Evolutionary conservation across 192 early-diverging fungal species (phyloP).

Genomic region (Backusella liffmaniae): DNA sequence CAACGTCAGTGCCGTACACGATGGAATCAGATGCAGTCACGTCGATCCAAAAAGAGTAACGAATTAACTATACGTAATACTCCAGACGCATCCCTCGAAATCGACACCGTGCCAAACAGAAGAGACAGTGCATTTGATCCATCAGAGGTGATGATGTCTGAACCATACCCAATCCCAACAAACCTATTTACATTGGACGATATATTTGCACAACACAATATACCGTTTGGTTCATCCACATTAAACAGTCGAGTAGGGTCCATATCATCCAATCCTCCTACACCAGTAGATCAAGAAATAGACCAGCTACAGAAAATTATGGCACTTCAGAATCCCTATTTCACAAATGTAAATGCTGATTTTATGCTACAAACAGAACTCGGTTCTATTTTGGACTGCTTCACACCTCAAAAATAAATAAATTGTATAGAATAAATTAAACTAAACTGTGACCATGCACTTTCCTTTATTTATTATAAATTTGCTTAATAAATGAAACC

Average conservation of each 20-base stretch:
- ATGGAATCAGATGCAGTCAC: slow-evolving; percentile 45
- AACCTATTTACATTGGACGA: background rate
- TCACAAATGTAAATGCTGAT: background rate
- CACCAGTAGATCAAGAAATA: background rate
- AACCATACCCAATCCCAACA: background rate
- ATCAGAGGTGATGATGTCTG: background rate
- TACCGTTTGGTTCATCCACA: background rate
- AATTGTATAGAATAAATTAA: background rate
- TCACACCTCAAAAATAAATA: background rate
- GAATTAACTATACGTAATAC: background rate
- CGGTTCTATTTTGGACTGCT: background rate
- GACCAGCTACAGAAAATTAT: background rate
- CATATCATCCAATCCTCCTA: background rate
- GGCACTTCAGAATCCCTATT: background rate
- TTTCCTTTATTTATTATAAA: too few relatives aligned
- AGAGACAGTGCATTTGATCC: background rate
- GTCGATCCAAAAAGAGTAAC: background rate
- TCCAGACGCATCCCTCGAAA: background rate
- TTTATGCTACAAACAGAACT: background rate
- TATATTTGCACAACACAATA: background rate
- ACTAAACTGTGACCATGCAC: too few relatives aligned
- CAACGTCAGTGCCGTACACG: slow-evolving; percentile 57
- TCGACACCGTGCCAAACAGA: background rate
- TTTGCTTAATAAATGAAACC: too few relatives aligned
- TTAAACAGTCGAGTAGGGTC: background rate